A percentile compares a stretch with the other conserved stretches of the same genome.
Evolutionary conservation across 805 yeast genomes (phyloP).

Genomic region (Alloascoidea hylecoeti): DNA sequence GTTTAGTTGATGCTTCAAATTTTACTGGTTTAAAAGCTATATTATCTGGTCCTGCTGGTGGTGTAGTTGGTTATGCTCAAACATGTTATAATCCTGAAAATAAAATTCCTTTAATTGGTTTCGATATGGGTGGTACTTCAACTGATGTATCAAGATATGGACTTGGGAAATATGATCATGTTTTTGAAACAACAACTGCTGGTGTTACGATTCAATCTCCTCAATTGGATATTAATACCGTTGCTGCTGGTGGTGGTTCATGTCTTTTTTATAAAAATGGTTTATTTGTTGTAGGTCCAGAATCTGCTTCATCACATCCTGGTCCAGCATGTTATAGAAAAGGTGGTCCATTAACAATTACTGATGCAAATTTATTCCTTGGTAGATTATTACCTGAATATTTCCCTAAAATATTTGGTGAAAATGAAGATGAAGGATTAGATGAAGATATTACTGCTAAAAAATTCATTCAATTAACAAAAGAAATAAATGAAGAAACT

Average conservation of each 20-base stretch:
- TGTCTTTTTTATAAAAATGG: conserved; percentile 56
- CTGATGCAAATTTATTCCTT: conserved; percentile 68
- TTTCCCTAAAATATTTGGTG: conserved; percentile 78
- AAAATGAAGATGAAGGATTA: conserved; percentile 56
- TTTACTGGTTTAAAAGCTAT: conserved; percentile 86
- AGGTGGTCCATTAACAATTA: conserved; percentile 72
- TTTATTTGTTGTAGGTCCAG: conserved; percentile 73
- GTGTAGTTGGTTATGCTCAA: conserved; percentile 84
- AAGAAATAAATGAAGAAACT: conserved; percentile 37
- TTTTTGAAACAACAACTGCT: conserved; percentile 74
- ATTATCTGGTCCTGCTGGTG: conserved; percentile 95
- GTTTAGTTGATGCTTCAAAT: conserved; percentile 68
- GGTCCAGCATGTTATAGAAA: conserved; percentile 84
- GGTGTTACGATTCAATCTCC: conserved; percentile 78
- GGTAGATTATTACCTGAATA: conserved; percentile 63
- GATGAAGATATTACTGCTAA: conserved; percentile 36
- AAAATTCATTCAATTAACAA: conserved; percentile 41
- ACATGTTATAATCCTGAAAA: conserved; percentile 56
- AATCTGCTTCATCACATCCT: conserved; percentile 78
- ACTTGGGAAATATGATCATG: conserved; percentile 58
- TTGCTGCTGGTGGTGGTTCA: conserved; percentile 81
- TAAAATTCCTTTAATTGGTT: conserved; percentile 55
- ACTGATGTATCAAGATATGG: conserved; percentile 73
- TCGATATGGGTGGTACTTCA: conserved; percentile 89
- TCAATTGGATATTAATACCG: conserved; percentile 68